Evolutionary conservation across 2,329 filamentous ascomycete species (phyloP), one percentile per base, ranked within the genome.

Genomic region (Stemphylium vesicarium): DNA sequence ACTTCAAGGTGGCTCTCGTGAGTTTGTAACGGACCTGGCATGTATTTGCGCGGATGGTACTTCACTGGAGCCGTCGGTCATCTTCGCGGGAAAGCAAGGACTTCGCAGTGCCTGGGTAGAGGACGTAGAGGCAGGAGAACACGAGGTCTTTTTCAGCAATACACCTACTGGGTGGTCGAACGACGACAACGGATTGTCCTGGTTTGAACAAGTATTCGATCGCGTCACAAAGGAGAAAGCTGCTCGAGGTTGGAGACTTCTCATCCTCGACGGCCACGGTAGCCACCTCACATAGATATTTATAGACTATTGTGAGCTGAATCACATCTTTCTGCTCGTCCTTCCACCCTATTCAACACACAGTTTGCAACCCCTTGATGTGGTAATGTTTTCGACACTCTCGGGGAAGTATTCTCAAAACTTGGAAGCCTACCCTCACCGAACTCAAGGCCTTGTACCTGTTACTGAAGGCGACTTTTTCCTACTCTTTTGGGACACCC

Each of bases 181-280:
- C 35, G 48, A 62, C 32, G 22, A 62, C 9, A 29, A 56, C 4
- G 47, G 50, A 16, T 35, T 53, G 11, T 57, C 40, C 15, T 36
- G 13, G 33, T 2, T 36, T 36, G 13, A 36, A 15, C 33, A 36
- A 15, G 37, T 39, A 20, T 60, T 64, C 47, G 32, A 62, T 54
- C 53, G 45, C 18, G 16, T 44, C 24, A 62, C 54, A 4, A 60
- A 58, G 43, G 41, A n/a, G 9, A 24, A 24, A 24, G 22, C 22
- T 24, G 22, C 22, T 24, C 22, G 22, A 24, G 22, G 22, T 24
- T 24, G 22, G 22, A 24, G 22, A 24, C 22, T 24, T 24, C 22
- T 24, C 22, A 57, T 61, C 38, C n/a, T 64, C 24, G 41, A 61
- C 29, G 48, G 61, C 39, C 48, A 64, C 50, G 51, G 56, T 16